phyloP scores from a whole-genome alignment of 2,329 filamentous ascomycete species.

The Talaromyces sp. region DNA sequence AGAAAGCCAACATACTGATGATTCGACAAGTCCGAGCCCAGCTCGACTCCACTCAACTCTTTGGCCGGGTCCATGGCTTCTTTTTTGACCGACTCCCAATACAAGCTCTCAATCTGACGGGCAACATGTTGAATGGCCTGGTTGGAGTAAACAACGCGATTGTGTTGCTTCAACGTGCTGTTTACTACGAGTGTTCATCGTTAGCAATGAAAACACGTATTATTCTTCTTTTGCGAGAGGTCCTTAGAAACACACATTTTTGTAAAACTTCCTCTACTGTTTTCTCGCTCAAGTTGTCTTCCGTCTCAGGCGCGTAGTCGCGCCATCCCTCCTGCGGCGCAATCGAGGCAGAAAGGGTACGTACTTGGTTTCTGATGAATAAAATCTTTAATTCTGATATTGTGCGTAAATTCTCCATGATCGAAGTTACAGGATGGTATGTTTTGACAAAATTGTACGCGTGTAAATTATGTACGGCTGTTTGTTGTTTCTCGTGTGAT shows the following conservation, averaged over 20 bases:
- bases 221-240: neutral
- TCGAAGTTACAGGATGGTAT: constrained; percentile 10
- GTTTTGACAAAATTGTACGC: neutral
- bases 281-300: constrained; percentile 43
- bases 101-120: constrained; percentile 50
- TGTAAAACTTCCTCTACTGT: constrained; percentile 46
- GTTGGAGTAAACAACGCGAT: constrained; percentile 48
- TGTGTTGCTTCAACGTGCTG: constrained; percentile 46
- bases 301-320: constrained; percentile 35
- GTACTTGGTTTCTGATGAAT: constrained; percentile 48
- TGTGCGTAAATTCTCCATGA: constrained; percentile 38
- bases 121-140: constrained; percentile 53
- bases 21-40: constrained; percentile 34
- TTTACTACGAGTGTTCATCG: constrained; percentile 39
- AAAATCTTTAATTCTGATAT: constrained; percentile 47
- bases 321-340: constrained; percentile 44
- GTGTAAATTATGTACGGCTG: neutral
- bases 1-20: constrained; percentile 25
- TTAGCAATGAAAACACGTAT: neutral
- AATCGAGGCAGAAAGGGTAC: constrained; percentile 46
- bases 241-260: constrained; percentile 37
- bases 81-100: constrained; percentile 46
- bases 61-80: constrained; percentile 21
- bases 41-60: constrained; percentile 27
- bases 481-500: neutral